Base-by-base conservation (phyloP, 257 asterid species). In the Scutellaria barbata region DNA sequence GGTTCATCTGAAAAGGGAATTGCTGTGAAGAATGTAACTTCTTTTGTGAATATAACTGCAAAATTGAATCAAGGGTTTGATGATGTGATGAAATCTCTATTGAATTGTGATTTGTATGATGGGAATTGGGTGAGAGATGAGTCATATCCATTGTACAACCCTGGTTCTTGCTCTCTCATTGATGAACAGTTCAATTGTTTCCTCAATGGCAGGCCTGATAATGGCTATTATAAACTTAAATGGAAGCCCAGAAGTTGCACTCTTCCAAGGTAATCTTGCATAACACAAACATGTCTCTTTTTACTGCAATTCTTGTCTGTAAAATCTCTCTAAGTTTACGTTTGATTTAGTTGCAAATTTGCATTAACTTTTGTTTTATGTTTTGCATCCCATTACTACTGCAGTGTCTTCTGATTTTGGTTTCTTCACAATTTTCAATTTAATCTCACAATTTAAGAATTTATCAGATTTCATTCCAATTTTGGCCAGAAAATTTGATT, bases 221-320 rank as follows among this genome's bases (percentile, higher is more conserved):
- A 41, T 63, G 85, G 78, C 68, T 89, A 88, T 71, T 75, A 80
- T 35, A 81, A 85, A 52, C 78, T 83, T 22, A 89, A 80, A 74
- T 94, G 99, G 99, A 91, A 91, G 85, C 96, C 99, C 10, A 86
- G 84, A 48, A 87, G 77, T n/a, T 94, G 97, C 77, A 77, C 83
- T 74, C 79, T 89, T 18, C 99, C 99, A 30, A 90, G 98, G 97
- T 90, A 70, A 35, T 71, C 55, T 50, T 8, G 52, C 71, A 12
- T 10, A 18, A 8, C 77, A 12, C 33, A 10, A 10, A 12, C 35
- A 30, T 30, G 35, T 30, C 4, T 30, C 35, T 30, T 30, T 30
- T 30, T 30, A 30, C 35, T 11, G 6, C 8, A 42, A 42, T 51
- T 18, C 10, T 10, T 22, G 46, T 41, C 40, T 55, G 9, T 22